Conservation (phyloP, 2,329 filamentous ascomycete species). For the Beauveria varroae region DNA sequence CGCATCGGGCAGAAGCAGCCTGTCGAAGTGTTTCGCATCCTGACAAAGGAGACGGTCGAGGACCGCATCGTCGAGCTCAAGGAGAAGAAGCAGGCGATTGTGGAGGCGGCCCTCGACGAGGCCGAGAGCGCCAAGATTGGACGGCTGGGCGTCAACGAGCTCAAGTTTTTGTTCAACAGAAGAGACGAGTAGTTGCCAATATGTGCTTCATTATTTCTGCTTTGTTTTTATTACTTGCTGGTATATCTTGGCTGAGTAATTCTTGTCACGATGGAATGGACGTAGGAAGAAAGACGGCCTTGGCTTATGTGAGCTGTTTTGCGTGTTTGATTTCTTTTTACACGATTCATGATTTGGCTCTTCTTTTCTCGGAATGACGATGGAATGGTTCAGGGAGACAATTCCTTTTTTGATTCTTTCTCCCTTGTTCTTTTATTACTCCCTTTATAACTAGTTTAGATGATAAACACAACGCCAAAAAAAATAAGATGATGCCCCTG, state of each 20-base stretch:
- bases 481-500: background rate
- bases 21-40: slow-evolving; percentile 73
- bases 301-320: no score
- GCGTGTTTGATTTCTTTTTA: background rate
- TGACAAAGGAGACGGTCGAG: slow-evolving; percentile 74
- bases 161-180: slow-evolving; percentile 58
- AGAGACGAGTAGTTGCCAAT: background rate
- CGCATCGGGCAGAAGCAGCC: slow-evolving; percentile 71
- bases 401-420: no score
- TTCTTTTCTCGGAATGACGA: background rate
- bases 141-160: slow-evolving; percentile 57
- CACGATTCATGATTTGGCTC: background rate
- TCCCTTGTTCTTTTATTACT: background rate
- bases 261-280: background rate
- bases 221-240: background rate
- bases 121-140: slow-evolving; percentile 58
- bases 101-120: slow-evolving; percentile 75
- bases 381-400: background rate
- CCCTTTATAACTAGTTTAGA: background rate
- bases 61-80: slow-evolving; percentile 78
- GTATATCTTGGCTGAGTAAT: background rate
- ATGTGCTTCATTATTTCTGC: background rate
- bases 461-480: background rate
- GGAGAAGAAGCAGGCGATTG: slow-evolving; percentile 67
- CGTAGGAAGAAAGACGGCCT: no score